phyloP scores from a whole-genome alignment of 768 basidiomycete species.

The Podaxis carcinomalis region DNA sequence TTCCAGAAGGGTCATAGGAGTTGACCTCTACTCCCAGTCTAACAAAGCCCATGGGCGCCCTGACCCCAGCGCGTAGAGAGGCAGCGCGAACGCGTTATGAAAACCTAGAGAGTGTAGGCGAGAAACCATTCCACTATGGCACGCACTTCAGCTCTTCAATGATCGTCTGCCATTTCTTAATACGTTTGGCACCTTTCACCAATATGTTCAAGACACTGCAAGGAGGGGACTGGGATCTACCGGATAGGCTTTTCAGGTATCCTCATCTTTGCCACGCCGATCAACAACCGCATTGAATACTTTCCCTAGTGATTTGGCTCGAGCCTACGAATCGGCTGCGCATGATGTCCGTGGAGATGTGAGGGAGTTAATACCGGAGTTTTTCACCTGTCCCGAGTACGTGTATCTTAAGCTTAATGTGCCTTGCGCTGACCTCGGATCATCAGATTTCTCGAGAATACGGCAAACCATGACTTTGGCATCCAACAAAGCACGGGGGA shows the following conservation, averaged over 20 bases:
- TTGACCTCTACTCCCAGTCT: conserved; percentile 41
- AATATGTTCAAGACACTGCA: conserved; percentile 92
- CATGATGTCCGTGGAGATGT: conserved; percentile 88
- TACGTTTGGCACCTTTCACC: conserved; percentile 86
- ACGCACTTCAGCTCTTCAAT: conserved; percentile 97
- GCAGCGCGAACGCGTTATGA: conserved; percentile 73
- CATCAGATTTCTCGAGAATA: conserved; percentile 77
- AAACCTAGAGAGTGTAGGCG: conserved; percentile 73
- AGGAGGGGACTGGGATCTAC: conserved; percentile 95
- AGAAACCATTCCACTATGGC: conserved; percentile 89
- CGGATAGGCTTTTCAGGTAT: conserved; percentile 78
- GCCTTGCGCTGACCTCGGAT: neutral
- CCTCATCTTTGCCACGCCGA: neutral
- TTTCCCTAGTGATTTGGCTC: conserved; percentile 58
- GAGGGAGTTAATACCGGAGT: conserved; percentile 89
- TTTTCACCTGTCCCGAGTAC: conserved; percentile 80
- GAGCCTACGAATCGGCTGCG: conserved; percentile 83
- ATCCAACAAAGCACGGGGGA: conserved; percentile 68
- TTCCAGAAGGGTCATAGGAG: neutral
- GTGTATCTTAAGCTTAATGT: conserved; percentile 15
- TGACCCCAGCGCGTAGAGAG: conserved; percentile 68
- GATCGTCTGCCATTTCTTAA: conserved; percentile 94
- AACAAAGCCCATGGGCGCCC: conserved; percentile 85
- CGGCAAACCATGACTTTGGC: conserved; percentile 76
- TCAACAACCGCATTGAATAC: neutral